Conservation (phyloP, 2,329 filamentous ascomycete species). For the Xylaria sp. region DNA sequence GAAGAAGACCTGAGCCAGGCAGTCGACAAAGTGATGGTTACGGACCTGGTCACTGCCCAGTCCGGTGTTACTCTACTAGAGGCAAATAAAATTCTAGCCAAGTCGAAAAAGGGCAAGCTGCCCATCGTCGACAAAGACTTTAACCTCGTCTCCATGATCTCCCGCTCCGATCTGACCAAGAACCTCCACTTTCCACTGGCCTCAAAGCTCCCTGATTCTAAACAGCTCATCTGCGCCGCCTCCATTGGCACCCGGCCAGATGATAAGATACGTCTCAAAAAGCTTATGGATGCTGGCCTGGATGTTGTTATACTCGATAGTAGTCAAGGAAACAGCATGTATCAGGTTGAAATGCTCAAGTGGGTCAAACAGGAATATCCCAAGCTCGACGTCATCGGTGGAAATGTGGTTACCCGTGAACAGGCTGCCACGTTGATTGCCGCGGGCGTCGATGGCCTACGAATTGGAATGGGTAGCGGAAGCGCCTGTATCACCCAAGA, state of each 20-base stretch:
- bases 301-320: conserved; percentile 96
- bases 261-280: conserved; percentile 86
- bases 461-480: conserved; percentile 98
- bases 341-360: conserved; percentile 98
- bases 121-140: conserved; percentile 86
- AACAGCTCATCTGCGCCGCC: conserved; percentile 95
- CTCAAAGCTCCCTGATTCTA: conserved; percentile 95
- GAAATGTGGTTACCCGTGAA: conserved; percentile 97
- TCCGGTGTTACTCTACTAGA: conserved; percentile 85
- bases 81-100: conserved; percentile 91
- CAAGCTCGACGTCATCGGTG: conserved; percentile 91
- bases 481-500: conserved; percentile 99
- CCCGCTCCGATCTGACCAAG: conserved; percentile 96
- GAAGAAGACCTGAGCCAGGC: conserved; percentile 78
- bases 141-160: conserved; percentile 92
- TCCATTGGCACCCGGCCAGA: conserved; percentile 95
- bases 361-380: conserved; percentile 92
- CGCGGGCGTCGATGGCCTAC: conserved; percentile 93
- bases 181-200: conserved; percentile 97
- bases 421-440: conserved; percentile 93
- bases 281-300: conserved; percentile 92
- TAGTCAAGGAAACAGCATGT: conserved; percentile 98
- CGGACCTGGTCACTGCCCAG: conserved; percentile 87
- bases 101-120: conserved; percentile 98
- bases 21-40: conserved; percentile 94